These are phyloP conservation scores for Graphilbum fragrans DNA, from an alignment of 2,329 filamentous ascomycete genomes.

Conservation along the genomic window DNA sequence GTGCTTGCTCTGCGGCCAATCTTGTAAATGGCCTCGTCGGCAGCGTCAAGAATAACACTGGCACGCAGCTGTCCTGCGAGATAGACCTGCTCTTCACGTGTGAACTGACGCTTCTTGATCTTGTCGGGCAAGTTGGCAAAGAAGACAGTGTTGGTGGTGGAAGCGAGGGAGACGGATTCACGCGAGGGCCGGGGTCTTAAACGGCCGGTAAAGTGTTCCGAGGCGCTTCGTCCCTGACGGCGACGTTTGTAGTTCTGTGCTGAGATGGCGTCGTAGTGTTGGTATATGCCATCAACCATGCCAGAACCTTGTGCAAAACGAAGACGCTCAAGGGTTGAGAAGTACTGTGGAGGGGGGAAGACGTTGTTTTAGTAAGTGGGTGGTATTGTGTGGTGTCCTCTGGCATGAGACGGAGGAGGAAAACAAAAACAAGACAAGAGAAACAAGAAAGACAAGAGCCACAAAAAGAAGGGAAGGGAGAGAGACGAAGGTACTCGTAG, in stretches of 20 bases:
- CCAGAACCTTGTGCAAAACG: constrained; percentile 43
- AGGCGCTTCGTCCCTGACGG: constrained; percentile 15
- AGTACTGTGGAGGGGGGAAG: constrained; percentile 41
- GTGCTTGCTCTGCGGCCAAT: constrained; percentile 26
- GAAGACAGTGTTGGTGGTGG: constrained; percentile 47
- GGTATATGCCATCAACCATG: constrained; percentile 21
- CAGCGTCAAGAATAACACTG: constrained; percentile 22
- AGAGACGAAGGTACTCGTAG: neutral
- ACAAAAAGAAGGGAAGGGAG: neutral
- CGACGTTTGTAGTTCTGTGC: constrained; percentile 16
- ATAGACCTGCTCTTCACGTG: constrained; percentile 56
- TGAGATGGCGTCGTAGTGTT: constrained; percentile 23
- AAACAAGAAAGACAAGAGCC: neutral
- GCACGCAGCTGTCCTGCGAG: constrained; percentile 37
- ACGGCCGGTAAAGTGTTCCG: constrained; percentile 19
- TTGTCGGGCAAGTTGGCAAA: constrained; percentile 62
- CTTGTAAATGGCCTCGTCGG: constrained; percentile 44
- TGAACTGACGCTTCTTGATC: constrained; percentile 58
- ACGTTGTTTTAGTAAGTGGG: constrained; percentile 10
- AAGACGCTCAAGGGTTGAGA: constrained; percentile 59
- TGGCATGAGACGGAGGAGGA: too few relatives aligned
- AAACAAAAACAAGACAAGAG: neutral
- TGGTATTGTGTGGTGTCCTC: neutral
- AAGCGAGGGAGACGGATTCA: constrained; percentile 11
- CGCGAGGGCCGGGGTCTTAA: constrained; percentile 18